Conservation (phyloP, 768 basidiomycete species). For the Russula virescens region DNA sequence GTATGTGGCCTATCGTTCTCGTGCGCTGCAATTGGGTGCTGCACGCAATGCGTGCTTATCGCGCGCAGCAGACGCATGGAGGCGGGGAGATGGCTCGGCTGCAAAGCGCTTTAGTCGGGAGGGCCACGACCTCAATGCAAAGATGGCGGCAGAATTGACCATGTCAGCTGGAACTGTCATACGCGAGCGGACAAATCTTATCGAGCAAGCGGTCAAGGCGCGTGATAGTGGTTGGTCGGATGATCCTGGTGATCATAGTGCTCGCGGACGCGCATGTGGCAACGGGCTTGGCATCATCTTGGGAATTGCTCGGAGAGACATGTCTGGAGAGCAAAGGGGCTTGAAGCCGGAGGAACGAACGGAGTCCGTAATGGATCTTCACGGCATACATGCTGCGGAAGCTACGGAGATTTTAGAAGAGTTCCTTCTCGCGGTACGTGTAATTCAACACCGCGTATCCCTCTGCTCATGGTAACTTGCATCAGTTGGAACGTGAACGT, state of each 20-base stretch:
- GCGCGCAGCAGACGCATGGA: constrained; percentile 93
- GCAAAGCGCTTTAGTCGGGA: constrained; percentile 93
- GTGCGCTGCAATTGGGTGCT: constrained; percentile 87
- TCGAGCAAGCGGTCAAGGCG: constrained; percentile 67
- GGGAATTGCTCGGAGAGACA: constrained; percentile 67
- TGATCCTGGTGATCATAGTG: constrained; percentile 72
- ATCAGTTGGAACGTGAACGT: constrained; percentile 77
- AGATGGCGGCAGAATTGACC: constrained; percentile 83
- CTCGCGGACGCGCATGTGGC: constrained; percentile 69
- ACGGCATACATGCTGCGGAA: constrained; percentile 91
- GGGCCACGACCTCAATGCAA: constrained; percentile 87
- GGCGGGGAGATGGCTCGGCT: constrained; percentile 89
- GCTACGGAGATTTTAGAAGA: constrained; percentile 87
- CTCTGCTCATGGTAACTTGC: not conserved
- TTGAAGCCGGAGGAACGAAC: constrained; percentile 81
- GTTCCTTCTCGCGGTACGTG: constrained; percentile 78
- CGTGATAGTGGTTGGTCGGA: constrained; percentile 76
- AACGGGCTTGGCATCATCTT: constrained; percentile 81
- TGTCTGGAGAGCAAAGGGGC: constrained; percentile 46
- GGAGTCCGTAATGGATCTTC: constrained; percentile 82
- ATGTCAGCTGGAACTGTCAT: constrained; percentile 83
- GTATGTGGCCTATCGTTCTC: constrained; percentile 85
- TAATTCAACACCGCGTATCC: not conserved
- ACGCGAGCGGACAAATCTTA: constrained; percentile 67
- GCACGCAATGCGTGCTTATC: constrained; percentile 92